Conservation (phyloP, 2,329 filamentous ascomycete species). For the Zymoseptoria passerinii region DNA sequence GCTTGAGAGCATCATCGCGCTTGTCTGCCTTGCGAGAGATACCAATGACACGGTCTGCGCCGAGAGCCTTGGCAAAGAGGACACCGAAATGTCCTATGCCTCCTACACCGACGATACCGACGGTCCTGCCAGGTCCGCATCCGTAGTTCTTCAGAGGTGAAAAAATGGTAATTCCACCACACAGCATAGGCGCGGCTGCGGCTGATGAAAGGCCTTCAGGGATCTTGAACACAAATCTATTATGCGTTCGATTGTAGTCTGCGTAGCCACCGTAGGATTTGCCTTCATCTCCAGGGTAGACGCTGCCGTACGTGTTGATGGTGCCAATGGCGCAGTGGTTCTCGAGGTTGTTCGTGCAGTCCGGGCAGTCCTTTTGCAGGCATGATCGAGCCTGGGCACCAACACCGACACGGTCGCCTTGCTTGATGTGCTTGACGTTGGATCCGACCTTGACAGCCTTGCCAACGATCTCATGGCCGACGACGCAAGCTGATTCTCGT, state of each 20-base stretch:
- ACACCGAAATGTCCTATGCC: slow-evolving; percentile 54
- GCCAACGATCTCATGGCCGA: slow-evolving; percentile 28
- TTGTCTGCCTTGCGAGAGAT: slow-evolving; percentile 54
- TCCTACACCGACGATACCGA: slow-evolving; percentile 62
- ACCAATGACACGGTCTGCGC: slow-evolving; percentile 56
- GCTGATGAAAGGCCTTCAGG: slow-evolving; percentile 41
- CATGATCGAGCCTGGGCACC: slow-evolving; percentile 44
- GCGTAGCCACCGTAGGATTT: slow-evolving; percentile 57
- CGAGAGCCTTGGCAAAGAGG: slow-evolving; percentile 61
- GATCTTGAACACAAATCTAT: slow-evolving; percentile 51
- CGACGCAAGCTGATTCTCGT: slow-evolving; percentile 10
- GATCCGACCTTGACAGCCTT: slow-evolving; percentile 26
- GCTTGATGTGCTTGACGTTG: slow-evolving; percentile 25
- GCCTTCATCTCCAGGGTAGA: slow-evolving; percentile 18
- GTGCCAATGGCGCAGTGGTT: slow-evolving; percentile 31
- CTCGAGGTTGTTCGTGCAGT: slow-evolving; percentile 42
- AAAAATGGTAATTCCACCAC: slow-evolving; percentile 67
- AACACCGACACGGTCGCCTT: slow-evolving; percentile 41
- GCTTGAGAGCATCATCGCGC: slow-evolving; percentile 49
- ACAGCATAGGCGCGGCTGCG: slow-evolving; percentile 60
- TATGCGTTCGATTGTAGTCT: slow-evolving; percentile 39
- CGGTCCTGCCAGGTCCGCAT: slow-evolving; percentile 58
- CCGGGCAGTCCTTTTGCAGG: slow-evolving; percentile 42
- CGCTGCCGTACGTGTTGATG: slow-evolving; percentile 23
- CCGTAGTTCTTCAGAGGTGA: slow-evolving; percentile 58